Evolutionary conservation across 2,329 filamentous ascomycete genomes (phyloP).

Genomic region (Monosporascus sp.): DNA sequence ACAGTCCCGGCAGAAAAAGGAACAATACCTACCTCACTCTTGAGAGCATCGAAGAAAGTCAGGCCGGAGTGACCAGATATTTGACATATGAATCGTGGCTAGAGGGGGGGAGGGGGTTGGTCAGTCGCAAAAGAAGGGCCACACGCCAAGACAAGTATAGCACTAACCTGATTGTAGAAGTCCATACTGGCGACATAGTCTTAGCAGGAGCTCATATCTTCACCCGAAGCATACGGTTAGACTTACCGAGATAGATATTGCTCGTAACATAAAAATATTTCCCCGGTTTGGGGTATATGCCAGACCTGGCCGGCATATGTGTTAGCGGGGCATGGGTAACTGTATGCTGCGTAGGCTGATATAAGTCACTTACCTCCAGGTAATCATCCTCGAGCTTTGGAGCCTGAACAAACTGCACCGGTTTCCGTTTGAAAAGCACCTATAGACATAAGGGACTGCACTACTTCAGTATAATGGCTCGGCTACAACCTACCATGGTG

Average conservation of each 20-base stretch:
- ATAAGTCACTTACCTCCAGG: slow-evolving; percentile 58
- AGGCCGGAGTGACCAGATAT: slow-evolving; percentile 90
- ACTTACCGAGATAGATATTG: slow-evolving; percentile 76
- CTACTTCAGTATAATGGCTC: not conserved
- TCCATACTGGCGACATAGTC: slow-evolving; percentile 59
- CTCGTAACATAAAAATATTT: slow-evolving; percentile 86
- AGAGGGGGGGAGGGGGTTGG: slow-evolving; percentile 12
- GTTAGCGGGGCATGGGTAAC: slow-evolving; percentile 12
- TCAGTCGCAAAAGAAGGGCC: slow-evolving; percentile 4
- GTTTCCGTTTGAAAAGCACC: slow-evolving; percentile 96
- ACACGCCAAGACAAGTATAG: not conserved
- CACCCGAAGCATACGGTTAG: not conserved
- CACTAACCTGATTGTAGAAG: slow-evolving; percentile 80
- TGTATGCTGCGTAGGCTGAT: slow-evolving; percentile 7
- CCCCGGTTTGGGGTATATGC: slow-evolving; percentile 84
- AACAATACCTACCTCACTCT: slow-evolving; percentile 69
- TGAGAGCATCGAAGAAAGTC: slow-evolving; percentile 86
- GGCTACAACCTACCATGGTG: slow-evolving; percentile 29
- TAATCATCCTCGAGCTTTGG: slow-evolving; percentile 74
- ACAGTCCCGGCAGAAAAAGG: slow-evolving; percentile 1
- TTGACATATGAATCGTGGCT: slow-evolving; percentile 90
- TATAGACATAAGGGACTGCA: slow-evolving; percentile 33
- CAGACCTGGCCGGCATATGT: slow-evolving; percentile 62
- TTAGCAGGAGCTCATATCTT: not conserved
- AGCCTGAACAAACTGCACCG: slow-evolving; percentile 72